Conservation (phyloP, 345 rosid genomes). For the Populus simonii region DNA sequence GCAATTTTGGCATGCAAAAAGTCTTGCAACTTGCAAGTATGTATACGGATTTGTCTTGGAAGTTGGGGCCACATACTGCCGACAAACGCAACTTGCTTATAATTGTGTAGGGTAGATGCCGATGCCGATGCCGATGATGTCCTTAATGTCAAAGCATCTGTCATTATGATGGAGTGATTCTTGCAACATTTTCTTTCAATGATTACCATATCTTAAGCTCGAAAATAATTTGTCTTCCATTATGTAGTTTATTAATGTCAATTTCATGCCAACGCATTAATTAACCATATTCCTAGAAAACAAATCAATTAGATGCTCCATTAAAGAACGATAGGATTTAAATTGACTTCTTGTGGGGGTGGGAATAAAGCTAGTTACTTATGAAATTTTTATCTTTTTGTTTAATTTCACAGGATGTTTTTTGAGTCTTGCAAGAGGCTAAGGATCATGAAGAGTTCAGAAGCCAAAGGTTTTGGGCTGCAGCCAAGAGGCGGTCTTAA, state of each 20-base stretch:
- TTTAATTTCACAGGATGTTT: conserved; percentile 50
- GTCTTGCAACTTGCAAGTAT: neutral
- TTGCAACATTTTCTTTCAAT: neutral
- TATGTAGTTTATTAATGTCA: neutral
- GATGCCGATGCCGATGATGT: neutral
- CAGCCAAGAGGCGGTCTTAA: neutral
- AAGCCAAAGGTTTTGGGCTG: conserved; percentile 29
- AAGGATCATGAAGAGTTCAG: conserved; percentile 57
- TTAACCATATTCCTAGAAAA: neutral
- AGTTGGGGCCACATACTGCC: neutral
- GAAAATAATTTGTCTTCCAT: neutral
- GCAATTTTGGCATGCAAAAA: neutral
- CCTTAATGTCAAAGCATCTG: neutral
- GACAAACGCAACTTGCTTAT: neutral
- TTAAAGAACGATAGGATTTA: too few relatives aligned
- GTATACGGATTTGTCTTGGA: neutral
- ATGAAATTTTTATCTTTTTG: neutral
- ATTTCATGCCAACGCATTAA: neutral
- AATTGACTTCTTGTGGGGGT: neutral
- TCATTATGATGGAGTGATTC: neutral
- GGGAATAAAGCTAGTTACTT: neutral
- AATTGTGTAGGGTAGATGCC: neutral
- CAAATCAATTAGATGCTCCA: neutral
- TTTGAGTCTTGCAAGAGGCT: conserved; percentile 66
- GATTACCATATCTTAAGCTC: neutral